Conservation (phyloP, 1,284 basidiomycete species). For the Mrakiaceae sp. region DNA sequence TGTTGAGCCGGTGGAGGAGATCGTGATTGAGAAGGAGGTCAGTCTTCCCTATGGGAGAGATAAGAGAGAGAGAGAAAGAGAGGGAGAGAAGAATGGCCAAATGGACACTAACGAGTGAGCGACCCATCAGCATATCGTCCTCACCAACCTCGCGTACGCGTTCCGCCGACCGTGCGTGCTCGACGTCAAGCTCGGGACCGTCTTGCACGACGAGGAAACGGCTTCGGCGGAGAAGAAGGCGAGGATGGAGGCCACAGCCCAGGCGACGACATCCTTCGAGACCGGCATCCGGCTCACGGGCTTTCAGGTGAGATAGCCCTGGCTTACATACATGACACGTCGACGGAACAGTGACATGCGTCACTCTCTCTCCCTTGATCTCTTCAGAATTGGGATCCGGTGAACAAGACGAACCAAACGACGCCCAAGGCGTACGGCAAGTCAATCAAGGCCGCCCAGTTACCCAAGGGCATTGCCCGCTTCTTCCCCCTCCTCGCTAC, state of each 20-base stretch:
- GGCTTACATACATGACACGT: background rate
- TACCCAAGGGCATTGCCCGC: slow-evolving; percentile 58
- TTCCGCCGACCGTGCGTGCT: slow-evolving; percentile 75
- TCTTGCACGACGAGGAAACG: slow-evolving; percentile 57
- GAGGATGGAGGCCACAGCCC: slow-evolving; percentile 63
- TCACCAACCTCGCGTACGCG: slow-evolving; percentile 66
- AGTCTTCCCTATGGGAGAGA: slow-evolving; percentile 17
- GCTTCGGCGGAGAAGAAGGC: slow-evolving; percentile 63
- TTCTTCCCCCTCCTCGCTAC: slow-evolving; percentile 53
- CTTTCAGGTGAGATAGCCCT: slow-evolving; percentile 57
- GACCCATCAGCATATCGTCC: slow-evolving; percentile 42
- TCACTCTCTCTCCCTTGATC: background rate
- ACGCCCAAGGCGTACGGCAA: slow-evolving; percentile 74
- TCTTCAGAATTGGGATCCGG: slow-evolving; percentile 59
- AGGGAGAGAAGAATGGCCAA: background rate
- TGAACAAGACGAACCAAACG: slow-evolving; percentile 43
- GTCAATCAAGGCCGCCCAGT: slow-evolving; percentile 51
- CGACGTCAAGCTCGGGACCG: slow-evolving; percentile 84
- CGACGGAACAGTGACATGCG: background rate
- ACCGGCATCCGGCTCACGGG: slow-evolving; percentile 77
- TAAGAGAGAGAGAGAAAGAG: background rate
- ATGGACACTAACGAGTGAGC: background rate
- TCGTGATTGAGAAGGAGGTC: slow-evolving; percentile 42
- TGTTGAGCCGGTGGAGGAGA: slow-evolving; percentile 30
- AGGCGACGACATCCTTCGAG: slow-evolving; percentile 56